Conservation (phyloP, 306 rosid species). For the Sindora glabra region DNA sequence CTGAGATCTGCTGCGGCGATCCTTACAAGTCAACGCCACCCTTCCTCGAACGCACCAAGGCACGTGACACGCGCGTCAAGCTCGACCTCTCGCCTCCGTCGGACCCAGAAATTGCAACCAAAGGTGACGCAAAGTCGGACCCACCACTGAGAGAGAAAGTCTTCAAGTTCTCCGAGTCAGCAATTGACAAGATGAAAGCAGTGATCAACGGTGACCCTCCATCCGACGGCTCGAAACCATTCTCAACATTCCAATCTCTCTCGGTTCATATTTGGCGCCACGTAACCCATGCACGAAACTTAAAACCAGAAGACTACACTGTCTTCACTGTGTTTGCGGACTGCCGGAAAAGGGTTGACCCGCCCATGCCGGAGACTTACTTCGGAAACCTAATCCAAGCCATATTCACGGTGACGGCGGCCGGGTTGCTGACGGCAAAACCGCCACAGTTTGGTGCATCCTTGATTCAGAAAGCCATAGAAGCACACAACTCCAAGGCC, state of each 20-base stretch:
- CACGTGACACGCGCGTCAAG: slow-evolving; percentile 74
- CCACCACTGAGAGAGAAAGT: slow-evolving; percentile 52
- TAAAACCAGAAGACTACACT: slow-evolving; percentile 80
- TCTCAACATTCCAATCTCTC: slow-evolving; percentile 86
- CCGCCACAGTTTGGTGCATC: slow-evolving; percentile 62
- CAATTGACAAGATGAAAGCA: slow-evolving; percentile 74
- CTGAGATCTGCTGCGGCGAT: slow-evolving; percentile 58
- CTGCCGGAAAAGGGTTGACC: slow-evolving; percentile 74
- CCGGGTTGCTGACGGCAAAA: slow-evolving; percentile 41
- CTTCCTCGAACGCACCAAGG: slow-evolving; percentile 64
- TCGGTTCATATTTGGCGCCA: slow-evolving; percentile 90
- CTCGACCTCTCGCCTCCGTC: slow-evolving; percentile 61
- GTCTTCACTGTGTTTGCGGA: slow-evolving; percentile 92
- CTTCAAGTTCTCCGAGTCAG: slow-evolving; percentile 75
- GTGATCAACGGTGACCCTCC: slow-evolving; percentile 32
- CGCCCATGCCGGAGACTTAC: slow-evolving; percentile 79
- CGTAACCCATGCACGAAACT: slow-evolving; percentile 60
- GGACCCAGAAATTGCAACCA: slow-evolving; percentile 5
- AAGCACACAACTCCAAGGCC: slow-evolving; percentile 39
- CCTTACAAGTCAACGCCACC: slow-evolving; percentile 42
- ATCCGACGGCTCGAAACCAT: slow-evolving; percentile 62
- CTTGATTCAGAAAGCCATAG: slow-evolving; percentile 62
- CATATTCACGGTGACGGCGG: slow-evolving; percentile 63
- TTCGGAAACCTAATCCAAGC: slow-evolving; percentile 95
- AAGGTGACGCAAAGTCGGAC: slow-evolving; percentile 24